Evolutionary conservation across 495 filamentous ascomycete genomes (phyloP), one percentile per base, ranked within the genome.

Genomic region (Apodospora peruviana): DNA sequence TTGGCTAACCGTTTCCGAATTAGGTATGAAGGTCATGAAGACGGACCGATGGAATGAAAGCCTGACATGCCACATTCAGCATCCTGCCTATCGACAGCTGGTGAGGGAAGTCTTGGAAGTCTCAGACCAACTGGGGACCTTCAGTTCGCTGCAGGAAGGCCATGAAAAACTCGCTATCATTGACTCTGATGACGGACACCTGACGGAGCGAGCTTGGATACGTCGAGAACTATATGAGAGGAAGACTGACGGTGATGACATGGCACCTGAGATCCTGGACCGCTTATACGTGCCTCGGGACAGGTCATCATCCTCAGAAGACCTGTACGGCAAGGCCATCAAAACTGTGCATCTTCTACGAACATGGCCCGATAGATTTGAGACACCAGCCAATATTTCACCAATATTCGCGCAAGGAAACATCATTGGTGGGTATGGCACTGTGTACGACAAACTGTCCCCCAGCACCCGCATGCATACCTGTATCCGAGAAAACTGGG

Each of bases 41-140:
- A 65, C 16, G 16, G 73, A 78, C 1, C 25, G 11, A 0, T 85
- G 80, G 80, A 29, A 67, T 17, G 37, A 46, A 8, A 8, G 67
- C 0, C 47, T 84, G 5, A 75, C 77, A 0, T 52, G 59, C 0
- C 67, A 64, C 0, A 75, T 80, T 2, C 83, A 86, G 47, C 67
- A 80, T 55, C 79, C 83, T n/a, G 59, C 53, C 1, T 80, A 69
- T 35, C 32, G 57, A 7, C 18, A 47, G 3, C 2, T 76, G 0
- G 62, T 79, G 22, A 54, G 74, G 27, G 40, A 49, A 0, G 80
- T 85, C 10, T 36, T 70, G 1, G 23, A 49, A 1, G 71, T 68
- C 29, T 78, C 69, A 0, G 57, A 64, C 10, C 40, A 58, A 1
- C 42, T 77, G 20, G 41, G 48, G 0, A 25, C 56, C 4, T 27